Percentiles rank a stretch among this genome's conserved stretches.
Conservation (phyloP, 345 rosid species). For the Cardiospermum halicacabum region DNA sequence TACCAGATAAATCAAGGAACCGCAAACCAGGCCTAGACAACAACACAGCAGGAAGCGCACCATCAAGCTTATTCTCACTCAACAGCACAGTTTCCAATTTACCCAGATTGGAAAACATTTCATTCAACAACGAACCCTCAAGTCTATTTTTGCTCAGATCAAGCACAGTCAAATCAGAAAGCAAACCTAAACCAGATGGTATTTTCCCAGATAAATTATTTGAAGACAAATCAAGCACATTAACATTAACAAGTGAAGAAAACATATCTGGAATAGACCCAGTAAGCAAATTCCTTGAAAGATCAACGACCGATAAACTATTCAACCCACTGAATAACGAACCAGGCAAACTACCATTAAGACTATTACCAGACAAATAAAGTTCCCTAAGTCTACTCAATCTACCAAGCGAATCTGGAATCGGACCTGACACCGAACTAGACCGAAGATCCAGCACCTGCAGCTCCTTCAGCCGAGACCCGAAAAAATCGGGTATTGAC, state of each 20-base stretch:
- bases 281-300: slow-evolving; percentile 43
- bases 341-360: slow-evolving; percentile 39
- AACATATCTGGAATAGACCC: slow-evolving; percentile 47
- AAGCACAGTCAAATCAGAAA: slow-evolving; percentile 41
- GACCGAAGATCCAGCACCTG: slow-evolving; percentile 58
- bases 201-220: slow-evolving; percentile 45
- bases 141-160: slow-evolving; percentile 52
- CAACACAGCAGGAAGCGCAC: slow-evolving; percentile 37
- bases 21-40: slow-evolving; percentile 44
- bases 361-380: slow-evolving; percentile 39
- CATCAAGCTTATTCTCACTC: slow-evolving; percentile 44
- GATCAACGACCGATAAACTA: slow-evolving; percentile 41
- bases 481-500: slow-evolving; percentile 58
- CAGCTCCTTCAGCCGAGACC: slow-evolving; percentile 34
- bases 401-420: slow-evolving; percentile 52
- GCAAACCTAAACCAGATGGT: slow-evolving; percentile 38
- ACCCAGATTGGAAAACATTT: slow-evolving; percentile 35
- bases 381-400: slow-evolving; percentile 35
- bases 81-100: slow-evolving; percentile 36
- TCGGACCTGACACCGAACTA: slow-evolving; percentile 39
- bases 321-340: slow-evolving; percentile 38
- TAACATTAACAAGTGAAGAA: slow-evolving; percentile 32
- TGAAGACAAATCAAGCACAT: slow-evolving; percentile 40
- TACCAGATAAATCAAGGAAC: slow-evolving; percentile 56
- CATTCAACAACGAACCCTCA: slow-evolving; percentile 30